Evolutionary conservation across 768 basidiomycete species (phyloP).

Genomic region (Hypholoma sublateritium): DNA sequence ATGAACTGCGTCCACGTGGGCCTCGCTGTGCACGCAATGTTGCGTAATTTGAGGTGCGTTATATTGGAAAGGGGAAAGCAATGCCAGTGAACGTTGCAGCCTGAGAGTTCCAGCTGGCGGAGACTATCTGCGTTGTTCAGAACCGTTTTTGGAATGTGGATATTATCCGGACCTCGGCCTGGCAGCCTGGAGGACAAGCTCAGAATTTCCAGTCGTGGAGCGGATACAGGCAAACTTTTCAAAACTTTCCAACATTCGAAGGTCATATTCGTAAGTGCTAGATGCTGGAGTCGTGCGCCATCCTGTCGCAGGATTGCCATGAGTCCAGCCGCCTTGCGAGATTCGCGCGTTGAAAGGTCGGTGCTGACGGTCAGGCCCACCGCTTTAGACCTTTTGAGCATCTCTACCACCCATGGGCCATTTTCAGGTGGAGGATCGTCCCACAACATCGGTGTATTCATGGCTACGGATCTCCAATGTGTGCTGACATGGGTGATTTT

Average conservation of each 20-base stretch:
- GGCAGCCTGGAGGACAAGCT: not conserved
- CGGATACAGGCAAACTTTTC: not conserved
- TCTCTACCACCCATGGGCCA: slow-evolving; percentile 38
- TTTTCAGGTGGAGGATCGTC: slow-evolving; percentile 31
- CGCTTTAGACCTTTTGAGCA: slow-evolving; percentile 45
- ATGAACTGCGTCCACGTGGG: slow-evolving; percentile 30
- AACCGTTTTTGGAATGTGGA: not conserved
- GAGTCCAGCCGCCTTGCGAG: not conserved
- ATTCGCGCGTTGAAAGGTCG: slow-evolving; percentile 18
- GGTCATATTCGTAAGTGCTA: not conserved
- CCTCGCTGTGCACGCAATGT: slow-evolving; percentile 23
- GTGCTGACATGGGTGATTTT: slow-evolving; percentile 38
- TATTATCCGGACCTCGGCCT: not conserved
- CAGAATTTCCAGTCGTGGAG: not conserved
- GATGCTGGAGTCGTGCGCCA: not conserved
- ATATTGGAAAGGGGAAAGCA: slow-evolving; percentile 34
- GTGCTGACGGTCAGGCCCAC: slow-evolving; percentile 31
- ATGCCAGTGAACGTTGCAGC: slow-evolving; percentile 35
- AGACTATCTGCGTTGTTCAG: slow-evolving; percentile 19
- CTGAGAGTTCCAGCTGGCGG: slow-evolving; percentile 32
- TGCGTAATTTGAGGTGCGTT: slow-evolving; percentile 33
- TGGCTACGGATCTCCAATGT: slow-evolving; percentile 44
- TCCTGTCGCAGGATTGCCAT: not conserved
- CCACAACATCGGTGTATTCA: slow-evolving; percentile 43
- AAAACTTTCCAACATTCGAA: not conserved